Conservation (phyloP, 2,329 filamentous ascomycete genomes). For the Coniella lustricola region DNA sequence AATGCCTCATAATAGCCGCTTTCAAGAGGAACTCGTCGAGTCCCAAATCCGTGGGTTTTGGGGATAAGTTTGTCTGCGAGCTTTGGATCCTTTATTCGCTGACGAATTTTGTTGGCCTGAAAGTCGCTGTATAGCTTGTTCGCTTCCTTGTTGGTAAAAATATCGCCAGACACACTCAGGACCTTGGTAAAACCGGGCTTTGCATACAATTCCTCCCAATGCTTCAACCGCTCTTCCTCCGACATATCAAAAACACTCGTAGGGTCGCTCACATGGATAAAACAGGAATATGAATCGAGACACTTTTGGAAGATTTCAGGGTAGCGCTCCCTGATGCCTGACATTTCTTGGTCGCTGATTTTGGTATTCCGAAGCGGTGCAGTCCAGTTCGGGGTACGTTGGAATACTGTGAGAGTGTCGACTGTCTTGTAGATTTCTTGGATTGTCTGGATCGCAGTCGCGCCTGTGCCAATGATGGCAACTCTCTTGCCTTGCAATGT, state of each 20-base stretch:
- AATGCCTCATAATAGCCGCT: slow-evolving; percentile 27
- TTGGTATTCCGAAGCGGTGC: slow-evolving; percentile 42
- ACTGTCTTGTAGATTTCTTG: slow-evolving; percentile 13
- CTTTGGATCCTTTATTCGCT: slow-evolving; percentile 30
- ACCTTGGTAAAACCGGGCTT: slow-evolving; percentile 35
- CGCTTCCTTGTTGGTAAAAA: slow-evolving; percentile 29
- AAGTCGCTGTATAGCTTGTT: slow-evolving; percentile 32
- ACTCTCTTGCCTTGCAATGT: not conserved
- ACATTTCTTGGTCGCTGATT: slow-evolving; percentile 38
- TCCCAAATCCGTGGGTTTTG: slow-evolving; percentile 32
- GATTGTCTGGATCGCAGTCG: slow-evolving; percentile 4
- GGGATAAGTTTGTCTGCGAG: slow-evolving; percentile 33
- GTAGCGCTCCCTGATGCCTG: slow-evolving; percentile 26
- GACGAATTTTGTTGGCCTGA: slow-evolving; percentile 24
- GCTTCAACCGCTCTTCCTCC: slow-evolving; percentile 30
- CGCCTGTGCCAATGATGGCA: slow-evolving; percentile 5
- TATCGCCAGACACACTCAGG: slow-evolving; percentile 31
- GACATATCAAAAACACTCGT: slow-evolving; percentile 36
- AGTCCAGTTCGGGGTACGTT: slow-evolving; percentile 48
- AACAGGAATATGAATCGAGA: slow-evolving; percentile 41
- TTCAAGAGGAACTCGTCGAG: slow-evolving; percentile 17
- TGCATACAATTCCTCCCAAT: slow-evolving; percentile 31
- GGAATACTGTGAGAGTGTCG: slow-evolving; percentile 38
- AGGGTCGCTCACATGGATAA: slow-evolving; percentile 22
- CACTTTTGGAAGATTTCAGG: slow-evolving; percentile 35